phyloP scores from a whole-genome alignment of 1,284 basidiomycete genomes.

The Microbotryomycetes sp. region DNA sequence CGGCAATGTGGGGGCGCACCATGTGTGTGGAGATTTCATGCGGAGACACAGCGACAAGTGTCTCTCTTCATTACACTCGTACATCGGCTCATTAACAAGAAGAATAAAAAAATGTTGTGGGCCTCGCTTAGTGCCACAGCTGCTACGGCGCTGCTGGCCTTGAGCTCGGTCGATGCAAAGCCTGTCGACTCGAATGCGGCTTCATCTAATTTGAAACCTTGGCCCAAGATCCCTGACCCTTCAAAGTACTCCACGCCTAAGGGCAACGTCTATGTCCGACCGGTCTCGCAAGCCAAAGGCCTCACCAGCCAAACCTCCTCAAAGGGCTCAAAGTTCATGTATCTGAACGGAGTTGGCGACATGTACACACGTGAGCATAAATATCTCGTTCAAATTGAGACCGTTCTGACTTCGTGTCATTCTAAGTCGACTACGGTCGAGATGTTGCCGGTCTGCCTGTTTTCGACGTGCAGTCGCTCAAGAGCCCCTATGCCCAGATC shows the following conservation, averaged over 20 bases:
- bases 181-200: not conserved
- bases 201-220: not conserved
- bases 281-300: not conserved
- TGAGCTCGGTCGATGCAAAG: not conserved
- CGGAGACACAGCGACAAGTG: no score
- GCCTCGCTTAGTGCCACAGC: not conserved
- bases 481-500: not conserved
- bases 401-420: no score
- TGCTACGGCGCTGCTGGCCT: not conserved
- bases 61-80: no score
- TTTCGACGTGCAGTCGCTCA: not conserved
- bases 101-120: no score
- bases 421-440: not conserved
- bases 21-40: no score
- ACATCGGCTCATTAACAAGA: no score
- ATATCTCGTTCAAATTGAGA: no score
- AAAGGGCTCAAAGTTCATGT: not conserved
- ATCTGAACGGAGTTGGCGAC: not conserved
- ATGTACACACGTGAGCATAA: not conserved
- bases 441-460: not conserved
- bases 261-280: not conserved
- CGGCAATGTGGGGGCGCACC: no score
- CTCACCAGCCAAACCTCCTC: not conserved
- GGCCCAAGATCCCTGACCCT: not conserved
- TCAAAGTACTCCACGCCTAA: not conserved